Conservation (phyloP, 2,329 filamentous ascomycete species). For the Phoma sp. region DNA sequence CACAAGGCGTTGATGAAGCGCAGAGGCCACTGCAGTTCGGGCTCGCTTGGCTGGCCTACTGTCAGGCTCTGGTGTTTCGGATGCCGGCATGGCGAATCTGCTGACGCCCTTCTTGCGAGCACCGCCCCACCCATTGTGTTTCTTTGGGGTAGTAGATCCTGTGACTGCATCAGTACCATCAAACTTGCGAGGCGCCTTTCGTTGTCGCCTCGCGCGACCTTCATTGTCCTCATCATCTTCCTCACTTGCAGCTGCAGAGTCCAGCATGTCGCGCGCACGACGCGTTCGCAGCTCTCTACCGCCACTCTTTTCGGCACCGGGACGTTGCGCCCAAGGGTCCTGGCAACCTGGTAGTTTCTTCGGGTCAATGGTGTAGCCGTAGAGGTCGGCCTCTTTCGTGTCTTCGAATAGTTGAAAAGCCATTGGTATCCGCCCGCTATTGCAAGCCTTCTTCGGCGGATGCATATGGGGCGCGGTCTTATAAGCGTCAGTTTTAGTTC, state of each 20-base stretch:
- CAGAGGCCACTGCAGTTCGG: constrained; percentile 33
- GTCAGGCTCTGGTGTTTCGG: constrained; percentile 49
- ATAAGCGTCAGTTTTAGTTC: constrained; percentile 15
- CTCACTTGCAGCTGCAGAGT: constrained; percentile 48
- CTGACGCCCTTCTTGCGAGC: constrained; percentile 48
- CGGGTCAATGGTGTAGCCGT: constrained; percentile 65
- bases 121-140: constrained; percentile 48
- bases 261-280: constrained; percentile 50
- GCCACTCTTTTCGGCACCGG: constrained; percentile 53
- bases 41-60: constrained; percentile 39
- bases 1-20: constrained; percentile 52
- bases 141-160: constrained; percentile 42
- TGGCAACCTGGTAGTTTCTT: constrained; percentile 60
- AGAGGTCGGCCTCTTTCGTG: constrained; percentile 67
- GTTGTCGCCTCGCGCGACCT: constrained; percentile 43
- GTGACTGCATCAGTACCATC: constrained; percentile 42
- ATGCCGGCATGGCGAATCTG: constrained; percentile 37
- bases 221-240: constrained; percentile 48
- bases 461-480: constrained; percentile 60
- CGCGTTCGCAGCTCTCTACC: constrained; percentile 58
- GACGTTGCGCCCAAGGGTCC: constrained; percentile 63
- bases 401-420: constrained; percentile 62
- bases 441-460: constrained; percentile 59
- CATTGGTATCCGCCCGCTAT: constrained; percentile 56
- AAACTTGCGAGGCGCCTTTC: constrained; percentile 46